These are phyloP conservation scores for Fusarium anguioides DNA, from an alignment of 2,329 filamentous ascomycete genomes.

Conservation along the genomic window DNA sequence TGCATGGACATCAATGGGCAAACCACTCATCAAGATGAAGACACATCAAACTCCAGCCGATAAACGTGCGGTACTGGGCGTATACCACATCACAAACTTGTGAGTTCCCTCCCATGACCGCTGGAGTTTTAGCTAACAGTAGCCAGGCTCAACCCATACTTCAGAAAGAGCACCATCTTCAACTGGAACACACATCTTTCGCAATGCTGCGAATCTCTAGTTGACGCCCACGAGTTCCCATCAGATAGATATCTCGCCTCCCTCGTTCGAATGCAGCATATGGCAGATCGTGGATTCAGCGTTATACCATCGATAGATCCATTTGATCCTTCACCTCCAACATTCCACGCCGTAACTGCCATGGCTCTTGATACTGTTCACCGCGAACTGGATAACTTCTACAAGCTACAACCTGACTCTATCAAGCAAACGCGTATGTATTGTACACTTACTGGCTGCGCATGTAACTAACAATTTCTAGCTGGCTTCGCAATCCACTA, in stretches of 20 bases:
- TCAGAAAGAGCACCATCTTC: conserved; percentile 49
- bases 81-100: conserved; percentile 54
- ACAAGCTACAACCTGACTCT: conserved; percentile 32
- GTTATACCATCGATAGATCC: conserved; percentile 37
- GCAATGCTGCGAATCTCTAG: conserved; percentile 50
- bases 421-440: conserved; percentile 39
- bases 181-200: conserved; percentile 50
- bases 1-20: conserved; percentile 42
- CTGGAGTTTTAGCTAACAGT: neutral
- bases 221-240: conserved; percentile 44
- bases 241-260: conserved; percentile 50
- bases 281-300: conserved; percentile 47
- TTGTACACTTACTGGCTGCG: accelerated
- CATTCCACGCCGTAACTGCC: conserved; percentile 44
- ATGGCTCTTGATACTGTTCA: conserved; percentile 51
- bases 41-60: conserved; percentile 49
- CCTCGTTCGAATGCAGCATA: conserved; percentile 50
- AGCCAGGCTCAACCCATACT: conserved; percentile 28
- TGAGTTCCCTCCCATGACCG: conserved; percentile 11
- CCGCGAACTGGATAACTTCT: conserved; percentile 49
- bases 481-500: conserved; percentile 52
- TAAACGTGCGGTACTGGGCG: conserved; percentile 54
- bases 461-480: conserved; percentile 13
- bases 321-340: conserved; percentile 34
- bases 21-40: conserved; percentile 24